Conservation (phyloP, 2,329 filamentous ascomycete species). For the Aspergillaceae sp. region DNA sequence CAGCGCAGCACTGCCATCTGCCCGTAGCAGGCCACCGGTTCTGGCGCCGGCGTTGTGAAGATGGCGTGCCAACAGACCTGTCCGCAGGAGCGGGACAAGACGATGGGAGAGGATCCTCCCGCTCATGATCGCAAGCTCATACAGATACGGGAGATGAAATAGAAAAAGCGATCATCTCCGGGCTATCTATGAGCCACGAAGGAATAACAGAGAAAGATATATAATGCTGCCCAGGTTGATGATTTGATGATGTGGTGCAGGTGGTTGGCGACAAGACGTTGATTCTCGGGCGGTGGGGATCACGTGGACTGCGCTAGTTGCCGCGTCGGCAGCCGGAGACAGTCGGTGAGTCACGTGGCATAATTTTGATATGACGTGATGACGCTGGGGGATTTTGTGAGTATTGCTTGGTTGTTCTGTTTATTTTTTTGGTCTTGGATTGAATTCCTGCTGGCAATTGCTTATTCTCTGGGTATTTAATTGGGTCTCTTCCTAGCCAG, state of each 20-base stretch:
- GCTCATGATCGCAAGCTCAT: conserved; percentile 50
- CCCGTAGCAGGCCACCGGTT: conserved; percentile 59
- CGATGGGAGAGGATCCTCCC: conserved; percentile 68
- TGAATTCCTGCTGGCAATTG: no score
- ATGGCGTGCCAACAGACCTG: conserved; percentile 52
- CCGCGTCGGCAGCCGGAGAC: conserved; percentile 21
- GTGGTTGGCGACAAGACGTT: not conserved
- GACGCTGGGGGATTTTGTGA: not conserved
- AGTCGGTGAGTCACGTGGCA: conserved; percentile 23
- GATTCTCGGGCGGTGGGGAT: conserved; percentile 1
- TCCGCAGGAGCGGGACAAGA: conserved; percentile 58
- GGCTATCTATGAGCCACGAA: conserved; percentile 8
- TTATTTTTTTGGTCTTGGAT: no score
- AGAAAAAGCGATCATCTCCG: conserved; percentile 14
- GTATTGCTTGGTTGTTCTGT: not conserved
- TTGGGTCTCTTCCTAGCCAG: no score
- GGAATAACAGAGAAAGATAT: conserved; percentile 5
- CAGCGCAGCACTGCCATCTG: conserved; percentile 54
- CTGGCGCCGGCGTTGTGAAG: conserved; percentile 54
- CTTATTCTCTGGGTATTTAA: no score
- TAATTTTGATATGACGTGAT: no score
- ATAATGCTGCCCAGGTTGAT: not conserved
- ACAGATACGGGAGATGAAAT: conserved; percentile 14
- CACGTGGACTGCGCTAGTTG: conserved; percentile 28
- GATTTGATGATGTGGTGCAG: not conserved